phyloP scores from a whole-genome alignment of 495 filamentous ascomycete species.

The Penicillium canescens region DNA sequence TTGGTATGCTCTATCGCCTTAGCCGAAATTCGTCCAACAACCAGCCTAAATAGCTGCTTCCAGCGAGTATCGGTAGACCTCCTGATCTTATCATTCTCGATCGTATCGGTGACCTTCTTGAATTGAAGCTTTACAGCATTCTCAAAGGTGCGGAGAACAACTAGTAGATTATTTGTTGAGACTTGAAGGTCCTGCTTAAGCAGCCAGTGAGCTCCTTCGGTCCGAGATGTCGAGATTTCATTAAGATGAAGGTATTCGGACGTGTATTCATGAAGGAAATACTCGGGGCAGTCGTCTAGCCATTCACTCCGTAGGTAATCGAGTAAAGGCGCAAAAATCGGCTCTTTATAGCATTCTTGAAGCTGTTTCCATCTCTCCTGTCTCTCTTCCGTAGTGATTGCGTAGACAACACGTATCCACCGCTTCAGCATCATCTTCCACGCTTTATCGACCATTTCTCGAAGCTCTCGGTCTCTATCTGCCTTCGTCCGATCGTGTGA shows the following conservation, averaged over 20 bases:
- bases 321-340: too few species aligned
- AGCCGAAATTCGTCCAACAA: background rate
- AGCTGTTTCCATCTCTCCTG: too few species aligned
- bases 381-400: background rate
- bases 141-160: background rate
- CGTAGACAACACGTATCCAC: background rate
- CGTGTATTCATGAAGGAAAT: too few species aligned
- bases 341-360: too few species aligned
- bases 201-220: slow-evolving; percentile 4
- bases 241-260: too few species aligned
- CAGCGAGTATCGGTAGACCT: background rate
- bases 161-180: slow-evolving; percentile 2
- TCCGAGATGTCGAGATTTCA: background rate
- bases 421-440: slow-evolving; percentile 1
- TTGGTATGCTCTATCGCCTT: background rate
- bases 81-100: background rate
- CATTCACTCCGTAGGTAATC: too few species aligned
- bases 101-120: background rate
- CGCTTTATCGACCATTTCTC: background rate
- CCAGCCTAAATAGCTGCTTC: background rate
- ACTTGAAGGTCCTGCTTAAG: slow-evolving; percentile 3
- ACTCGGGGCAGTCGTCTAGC: too few species aligned
- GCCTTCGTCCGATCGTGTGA: too few species aligned
- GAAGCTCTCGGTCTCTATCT: background rate
- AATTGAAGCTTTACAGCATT: background rate